Conservation (phyloP, 78 protist species). For the Dictyostelium brefeldianum region DNA sequence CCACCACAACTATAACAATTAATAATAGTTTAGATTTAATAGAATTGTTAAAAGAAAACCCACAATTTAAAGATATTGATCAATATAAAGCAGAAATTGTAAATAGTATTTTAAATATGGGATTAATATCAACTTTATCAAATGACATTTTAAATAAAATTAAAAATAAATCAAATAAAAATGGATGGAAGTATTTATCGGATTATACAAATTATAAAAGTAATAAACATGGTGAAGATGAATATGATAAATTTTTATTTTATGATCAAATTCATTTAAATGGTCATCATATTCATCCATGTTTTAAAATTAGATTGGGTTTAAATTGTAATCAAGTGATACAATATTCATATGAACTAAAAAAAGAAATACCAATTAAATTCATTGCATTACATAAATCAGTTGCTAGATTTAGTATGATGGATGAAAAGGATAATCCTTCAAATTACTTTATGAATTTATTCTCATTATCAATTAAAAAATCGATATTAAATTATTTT, state of each 20-base stretch:
- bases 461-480: slow-evolving; percentile 7
- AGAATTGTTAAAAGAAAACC: slow-evolving; percentile 11
- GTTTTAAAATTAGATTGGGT: slow-evolving; percentile 30
- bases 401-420: slow-evolving; percentile 6
- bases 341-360: slow-evolving; percentile 29
- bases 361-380: slow-evolving; percentile 12
- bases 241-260: slow-evolving; percentile 31
- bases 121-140: not conserved
- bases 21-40: not conserved
- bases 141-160: not conserved
- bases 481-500: not conserved
- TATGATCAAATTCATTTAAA: slow-evolving; percentile 35
- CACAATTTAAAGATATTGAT: slow-evolving; percentile 14
- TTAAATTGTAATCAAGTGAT: slow-evolving; percentile 7
- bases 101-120: slow-evolving; percentile 35
- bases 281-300: slow-evolving; percentile 58
- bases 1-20: not conserved
- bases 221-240: not conserved
- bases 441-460: slow-evolving; percentile 1
- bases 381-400: slow-evolving; percentile 25
- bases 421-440: not conserved
- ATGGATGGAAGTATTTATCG: not conserved
- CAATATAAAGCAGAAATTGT: slow-evolving; percentile 1
- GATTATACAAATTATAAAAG: not conserved
- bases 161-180: not conserved